phyloP scores from a whole-genome alignment of 257 asterid species.

The Solanum chiquidenum region DNA sequence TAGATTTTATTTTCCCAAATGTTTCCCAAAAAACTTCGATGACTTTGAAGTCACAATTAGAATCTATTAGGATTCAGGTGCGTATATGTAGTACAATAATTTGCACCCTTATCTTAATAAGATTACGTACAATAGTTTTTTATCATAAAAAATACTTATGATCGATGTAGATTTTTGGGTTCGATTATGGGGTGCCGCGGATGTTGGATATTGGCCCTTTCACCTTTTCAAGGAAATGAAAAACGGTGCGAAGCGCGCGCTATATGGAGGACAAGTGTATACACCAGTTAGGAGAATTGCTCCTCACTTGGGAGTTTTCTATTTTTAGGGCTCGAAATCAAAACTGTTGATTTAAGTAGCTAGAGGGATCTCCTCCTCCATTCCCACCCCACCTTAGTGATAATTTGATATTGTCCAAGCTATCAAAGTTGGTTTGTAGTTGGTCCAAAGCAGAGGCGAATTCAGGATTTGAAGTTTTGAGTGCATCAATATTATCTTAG shows the following conservation, averaged over 20 bases:
- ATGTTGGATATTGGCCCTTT: background rate
- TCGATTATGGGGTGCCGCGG: background rate
- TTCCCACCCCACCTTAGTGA: background rate
- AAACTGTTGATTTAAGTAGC: background rate
- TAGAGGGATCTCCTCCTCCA: background rate
- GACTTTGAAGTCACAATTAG: background rate
- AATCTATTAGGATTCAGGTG: background rate
- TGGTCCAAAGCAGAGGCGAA: background rate
- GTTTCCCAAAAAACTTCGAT: background rate
- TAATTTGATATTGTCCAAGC: background rate
- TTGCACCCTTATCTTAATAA: background rate
- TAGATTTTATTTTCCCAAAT: background rate
- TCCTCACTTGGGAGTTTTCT: background rate
- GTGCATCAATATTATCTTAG: too few species aligned
- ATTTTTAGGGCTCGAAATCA: too few species aligned
- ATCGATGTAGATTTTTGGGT: background rate
- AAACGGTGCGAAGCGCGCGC: background rate
- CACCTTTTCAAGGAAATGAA: background rate
- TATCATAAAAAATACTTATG: background rate
- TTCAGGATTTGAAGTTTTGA: too few species aligned
- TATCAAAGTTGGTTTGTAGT: background rate
- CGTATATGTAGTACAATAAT: background rate
- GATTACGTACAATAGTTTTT: background rate
- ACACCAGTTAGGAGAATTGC: background rate
- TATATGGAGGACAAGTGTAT: background rate